Base-by-base conservation (phyloP, 2,329 filamentous ascomycete species). In the Talaromyces albobiverticillius region DNA sequence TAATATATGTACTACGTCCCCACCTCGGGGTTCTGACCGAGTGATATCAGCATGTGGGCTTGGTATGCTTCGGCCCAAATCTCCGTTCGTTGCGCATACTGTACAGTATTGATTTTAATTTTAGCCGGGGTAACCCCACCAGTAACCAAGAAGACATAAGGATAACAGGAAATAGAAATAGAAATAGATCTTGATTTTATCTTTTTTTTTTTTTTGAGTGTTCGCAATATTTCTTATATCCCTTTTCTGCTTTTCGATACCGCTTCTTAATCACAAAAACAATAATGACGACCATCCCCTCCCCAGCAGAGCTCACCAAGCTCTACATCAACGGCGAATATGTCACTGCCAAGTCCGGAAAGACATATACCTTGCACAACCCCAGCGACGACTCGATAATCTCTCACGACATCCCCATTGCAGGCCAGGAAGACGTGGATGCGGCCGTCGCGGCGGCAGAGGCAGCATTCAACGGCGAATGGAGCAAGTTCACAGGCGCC, bases 401-500 rank as follows among this genome's bases (percentile, higher is more conserved):
- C 9, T 48, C 51, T 11, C 26, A 22, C 14, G 8, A 49, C 14
- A 29, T 54, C n/a, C 32, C 45, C n/a, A 22, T 48, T 23, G 43
- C 43, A 29, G 45, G 45, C n/a, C 22, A 26, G 10, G 34, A 49
- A 26, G 51, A 54, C n/a, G 45, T 54, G 2, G 32, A 54, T 3
- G 43, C 31, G 20, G 45, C 51, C 13, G 51, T 54, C 34, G 18
- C 16, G 16, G 51, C 51, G 2, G 51, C 51, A 4, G 45, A 41
- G n/a, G 29, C 31, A 26, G 51, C 51, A 40, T 54, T 54, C 34
- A n/a, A 54, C n/a, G 48, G 48, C 6, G 34, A 47, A 23, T 59
- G 57, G 57, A 57, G 48, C 42, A 57, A 38, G 16, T 59, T 57
- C 36, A 55, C 55, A 2, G 54, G 42, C 10, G 23, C 51, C 1